Conservation (phyloP, 352 stramenopile species). For the Pythium oligandrum region DNA sequence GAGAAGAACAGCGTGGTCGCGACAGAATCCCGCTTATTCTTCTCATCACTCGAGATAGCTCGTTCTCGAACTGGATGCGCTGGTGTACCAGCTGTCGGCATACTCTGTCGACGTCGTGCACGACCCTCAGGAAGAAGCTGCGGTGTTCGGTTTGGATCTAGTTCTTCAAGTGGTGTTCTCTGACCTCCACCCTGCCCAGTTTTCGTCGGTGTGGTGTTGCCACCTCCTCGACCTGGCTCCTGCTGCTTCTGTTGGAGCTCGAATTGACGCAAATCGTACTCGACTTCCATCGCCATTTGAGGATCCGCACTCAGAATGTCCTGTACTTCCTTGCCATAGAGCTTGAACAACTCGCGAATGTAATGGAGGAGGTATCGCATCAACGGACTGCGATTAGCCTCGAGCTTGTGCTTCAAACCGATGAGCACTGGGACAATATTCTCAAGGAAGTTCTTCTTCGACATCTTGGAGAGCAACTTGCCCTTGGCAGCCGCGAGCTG, state of each 20-base stretch:
- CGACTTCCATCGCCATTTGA: slow-evolving; percentile 93
- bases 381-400: slow-evolving; percentile 91
- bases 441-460: slow-evolving; percentile 96
- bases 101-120: slow-evolving; percentile 31
- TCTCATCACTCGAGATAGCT: slow-evolving; percentile 31
- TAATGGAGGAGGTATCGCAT: slow-evolving; percentile 93
- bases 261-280: slow-evolving; percentile 91
- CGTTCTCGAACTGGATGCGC: slow-evolving; percentile 29
- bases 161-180: slow-evolving; percentile 13
- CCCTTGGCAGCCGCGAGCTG: slow-evolving; percentile 88
- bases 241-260: slow-evolving; percentile 58
- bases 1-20: slow-evolving; percentile 53
- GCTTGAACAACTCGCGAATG: slow-evolving; percentile 92
- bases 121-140: slow-evolving; percentile 9
- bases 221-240: neutral
- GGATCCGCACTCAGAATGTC: slow-evolving; percentile 92
- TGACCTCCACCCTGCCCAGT: slow-evolving; percentile 1
- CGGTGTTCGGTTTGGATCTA: slow-evolving; percentile 12
- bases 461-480: slow-evolving; percentile 94
- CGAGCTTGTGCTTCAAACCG: slow-evolving; percentile 93
- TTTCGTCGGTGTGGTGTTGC: slow-evolving; percentile 11
- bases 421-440: slow-evolving; percentile 96
- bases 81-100: slow-evolving; percentile 42
- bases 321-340: slow-evolving; percentile 91
- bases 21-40: slow-evolving; percentile 8